phyloP scores from a whole-genome alignment of 805 yeast species.

The Lipomyces yamadae region DNA sequence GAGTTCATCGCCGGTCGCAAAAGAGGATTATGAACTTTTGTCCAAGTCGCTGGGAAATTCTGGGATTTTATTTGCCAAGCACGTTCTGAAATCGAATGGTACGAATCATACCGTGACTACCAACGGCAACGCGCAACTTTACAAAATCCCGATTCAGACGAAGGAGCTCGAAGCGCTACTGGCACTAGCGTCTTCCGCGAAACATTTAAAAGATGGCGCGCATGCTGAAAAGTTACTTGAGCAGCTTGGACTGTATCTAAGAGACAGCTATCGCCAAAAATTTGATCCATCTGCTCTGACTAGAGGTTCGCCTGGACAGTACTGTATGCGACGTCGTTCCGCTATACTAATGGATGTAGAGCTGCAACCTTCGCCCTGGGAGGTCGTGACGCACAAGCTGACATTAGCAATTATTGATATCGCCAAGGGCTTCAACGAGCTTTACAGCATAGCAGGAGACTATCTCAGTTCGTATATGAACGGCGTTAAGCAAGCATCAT shows the following conservation, averaged over 20 bases:
- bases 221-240: slow-evolving; percentile 54
- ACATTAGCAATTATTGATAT: slow-evolving; percentile 43
- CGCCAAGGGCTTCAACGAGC: slow-evolving; percentile 42
- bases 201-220: slow-evolving; percentile 44
- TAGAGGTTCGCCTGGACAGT: slow-evolving; percentile 26
- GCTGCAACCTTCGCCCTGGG: slow-evolving; percentile 52
- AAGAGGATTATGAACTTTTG: slow-evolving; percentile 36
- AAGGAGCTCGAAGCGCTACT: slow-evolving; percentile 58
- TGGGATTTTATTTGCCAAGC: slow-evolving; percentile 38
- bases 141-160: slow-evolving; percentile 23
- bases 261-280: slow-evolving; percentile 52
- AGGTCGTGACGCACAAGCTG: slow-evolving; percentile 48
- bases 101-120: slow-evolving; percentile 29
- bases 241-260: slow-evolving; percentile 54
- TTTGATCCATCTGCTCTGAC: slow-evolving; percentile 45
- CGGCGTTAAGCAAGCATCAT: slow-evolving; percentile 35
- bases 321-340: neutral
- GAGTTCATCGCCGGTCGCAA: slow-evolving; percentile 31
- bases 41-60: slow-evolving; percentile 41
- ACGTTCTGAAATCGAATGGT: slow-evolving; percentile 33
- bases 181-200: slow-evolving; percentile 59
- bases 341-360: slow-evolving; percentile 19
- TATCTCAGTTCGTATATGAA: slow-evolving; percentile 41
- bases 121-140: slow-evolving; percentile 35
- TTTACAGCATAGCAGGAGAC: slow-evolving; percentile 40